Evolutionary conservation across 2,329 filamentous ascomycete genomes (phyloP).

Genomic region (Aspergillus proliferans): DNA sequence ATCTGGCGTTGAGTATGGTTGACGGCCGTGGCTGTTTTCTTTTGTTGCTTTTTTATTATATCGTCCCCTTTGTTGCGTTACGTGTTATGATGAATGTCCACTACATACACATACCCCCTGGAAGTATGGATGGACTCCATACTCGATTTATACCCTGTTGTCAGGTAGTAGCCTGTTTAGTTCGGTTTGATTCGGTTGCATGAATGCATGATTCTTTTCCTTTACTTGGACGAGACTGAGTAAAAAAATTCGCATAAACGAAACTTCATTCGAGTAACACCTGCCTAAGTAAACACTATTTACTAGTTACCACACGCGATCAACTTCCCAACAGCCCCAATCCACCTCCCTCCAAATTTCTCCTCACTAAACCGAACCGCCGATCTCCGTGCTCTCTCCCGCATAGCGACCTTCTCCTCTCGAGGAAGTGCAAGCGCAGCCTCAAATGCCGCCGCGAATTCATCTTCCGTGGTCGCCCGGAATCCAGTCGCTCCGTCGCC

Average conservation of each 20-base stretch:
- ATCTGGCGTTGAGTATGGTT: not conserved
- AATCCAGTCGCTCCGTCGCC: conserved; percentile 78
- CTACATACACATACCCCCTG: conserved; percentile 13
- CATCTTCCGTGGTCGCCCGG: conserved; percentile 68
- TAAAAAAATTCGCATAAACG: not conserved
- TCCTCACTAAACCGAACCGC: conserved; percentile 82
- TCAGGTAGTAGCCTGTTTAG: not conserved
- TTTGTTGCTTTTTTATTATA: not conserved
- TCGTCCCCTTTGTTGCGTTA: not conserved
- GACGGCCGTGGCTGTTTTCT: not conserved
- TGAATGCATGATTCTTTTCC: conserved; percentile 1
- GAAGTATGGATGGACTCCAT: conserved; percentile 4
- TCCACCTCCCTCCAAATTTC: conserved; percentile 75
- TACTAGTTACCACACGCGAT: conserved; percentile 36
- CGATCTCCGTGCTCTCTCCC: conserved; percentile 67
- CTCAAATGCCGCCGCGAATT: conserved; percentile 76
- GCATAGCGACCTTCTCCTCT: conserved; percentile 64
- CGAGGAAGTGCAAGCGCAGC: conserved; percentile 62
- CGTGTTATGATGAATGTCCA: conserved; percentile 10
- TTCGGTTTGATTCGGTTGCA: not conserved
- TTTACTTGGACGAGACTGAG: too few species aligned
- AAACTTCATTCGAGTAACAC: not conserved
- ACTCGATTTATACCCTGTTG: conserved; percentile 2
- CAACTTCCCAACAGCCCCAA: conserved; percentile 65
- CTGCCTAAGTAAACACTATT: too few species aligned